Conservation (phyloP, 805 yeast genomes). For the Candida stauntonica region DNA sequence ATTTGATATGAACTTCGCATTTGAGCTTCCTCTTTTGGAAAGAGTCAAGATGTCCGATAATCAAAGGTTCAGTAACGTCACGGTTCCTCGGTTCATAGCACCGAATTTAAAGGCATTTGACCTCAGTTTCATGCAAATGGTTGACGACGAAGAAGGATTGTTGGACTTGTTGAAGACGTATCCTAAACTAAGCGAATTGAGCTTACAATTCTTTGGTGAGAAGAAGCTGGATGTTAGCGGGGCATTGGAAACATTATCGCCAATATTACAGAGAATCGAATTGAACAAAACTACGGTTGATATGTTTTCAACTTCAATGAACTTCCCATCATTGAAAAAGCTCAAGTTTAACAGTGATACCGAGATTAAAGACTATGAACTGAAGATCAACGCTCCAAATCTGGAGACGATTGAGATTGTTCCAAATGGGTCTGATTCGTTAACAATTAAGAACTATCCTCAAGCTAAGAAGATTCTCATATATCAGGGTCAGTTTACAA, state of each 20-base stretch:
- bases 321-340: not conserved
- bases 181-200: not conserved
- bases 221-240: not conserved
- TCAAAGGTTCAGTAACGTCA: not conserved
- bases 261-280: not conserved
- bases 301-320: not conserved
- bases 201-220: not conserved
- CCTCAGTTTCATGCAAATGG: not conserved
- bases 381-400: not conserved
- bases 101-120: not conserved
- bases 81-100: not conserved
- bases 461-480: not conserved
- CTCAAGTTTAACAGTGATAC: not conserved
- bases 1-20: not conserved
- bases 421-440: not conserved
- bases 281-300: not conserved
- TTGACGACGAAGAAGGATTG: not conserved
- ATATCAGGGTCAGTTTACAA: not conserved
- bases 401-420: not conserved
- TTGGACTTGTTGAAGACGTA: not conserved
- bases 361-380: not conserved
- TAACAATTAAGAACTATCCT: not conserved
- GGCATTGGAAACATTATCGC: not conserved
- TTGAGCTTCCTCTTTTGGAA: not conserved
- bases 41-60: not conserved